These are phyloP conservation scores for Daldinia concentrica DNA, from an alignment of 495 filamentous ascomycete genomes.

Conservation along the genomic window DNA sequence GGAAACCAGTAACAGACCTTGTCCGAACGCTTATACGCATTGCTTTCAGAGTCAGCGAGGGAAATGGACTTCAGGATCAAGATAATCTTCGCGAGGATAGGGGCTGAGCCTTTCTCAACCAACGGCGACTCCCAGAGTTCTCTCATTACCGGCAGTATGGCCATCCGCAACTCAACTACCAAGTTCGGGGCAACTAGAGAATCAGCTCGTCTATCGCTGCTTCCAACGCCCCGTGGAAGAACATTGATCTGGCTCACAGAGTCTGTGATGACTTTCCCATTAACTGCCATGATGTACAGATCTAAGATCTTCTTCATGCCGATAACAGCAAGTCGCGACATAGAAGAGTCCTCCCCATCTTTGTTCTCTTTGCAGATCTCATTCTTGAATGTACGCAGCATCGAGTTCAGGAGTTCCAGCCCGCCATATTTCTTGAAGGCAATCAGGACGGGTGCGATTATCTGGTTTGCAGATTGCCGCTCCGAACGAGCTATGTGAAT, in stretches of 20 bases:
- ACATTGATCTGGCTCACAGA: conserved; percentile 73
- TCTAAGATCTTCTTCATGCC: conserved; percentile 86
- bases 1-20: conserved; percentile 44
- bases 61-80: conserved; percentile 84
- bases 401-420: conserved; percentile 73
- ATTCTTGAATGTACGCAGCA: conserved; percentile 76
- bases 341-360: conserved; percentile 47
- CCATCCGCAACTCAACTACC: conserved; percentile 84
- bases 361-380: conserved; percentile 62
- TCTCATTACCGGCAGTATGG: conserved; percentile 79
- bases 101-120: conserved; percentile 78
- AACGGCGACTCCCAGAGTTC: conserved; percentile 84
- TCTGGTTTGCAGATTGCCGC: conserved; percentile 53
- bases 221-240: conserved; percentile 57
- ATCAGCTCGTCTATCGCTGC: conserved; percentile 65
- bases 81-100: conserved; percentile 80
- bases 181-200: conserved; percentile 79
- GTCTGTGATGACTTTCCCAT: conserved; percentile 80
- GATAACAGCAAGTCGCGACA: conserved; percentile 51
- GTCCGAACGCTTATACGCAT: conserved; percentile 69
- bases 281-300: conserved; percentile 78
- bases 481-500: conserved; percentile 38
- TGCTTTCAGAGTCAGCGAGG: conserved; percentile 76
- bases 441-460: conserved; percentile 81
- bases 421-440: conserved; percentile 86